A percentile compares a stretch with the other conserved stretches of the same genome.
These are phyloP conservation scores for Fusarium torreyae DNA, from an alignment of 2,329 filamentous ascomycete species.

Conservation along the genomic window DNA sequence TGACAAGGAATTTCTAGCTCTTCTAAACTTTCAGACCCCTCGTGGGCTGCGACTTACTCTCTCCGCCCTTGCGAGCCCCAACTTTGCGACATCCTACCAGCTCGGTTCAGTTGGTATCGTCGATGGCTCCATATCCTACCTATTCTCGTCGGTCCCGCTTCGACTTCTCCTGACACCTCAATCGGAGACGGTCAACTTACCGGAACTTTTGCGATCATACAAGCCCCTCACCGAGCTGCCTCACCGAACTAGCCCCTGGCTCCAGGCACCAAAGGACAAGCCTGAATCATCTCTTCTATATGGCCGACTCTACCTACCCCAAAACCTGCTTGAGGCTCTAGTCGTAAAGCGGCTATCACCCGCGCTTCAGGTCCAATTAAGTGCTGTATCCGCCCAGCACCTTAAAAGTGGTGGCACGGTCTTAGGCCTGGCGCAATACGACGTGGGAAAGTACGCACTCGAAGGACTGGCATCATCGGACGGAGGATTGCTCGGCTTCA, in stretches of 20 bases:
- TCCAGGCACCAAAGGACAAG: conserved; percentile 50
- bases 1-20: conserved; percentile 65
- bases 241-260: conserved; percentile 45
- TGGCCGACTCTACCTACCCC: conserved; percentile 85
- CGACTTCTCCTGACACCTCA: conserved; percentile 73
- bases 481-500: conserved; percentile 87
- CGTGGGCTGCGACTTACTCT: conserved; percentile 87
- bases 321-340: conserved; percentile 87
- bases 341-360: conserved; percentile 85
- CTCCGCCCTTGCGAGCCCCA: conserved; percentile 90
- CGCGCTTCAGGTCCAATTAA: conserved; percentile 83
- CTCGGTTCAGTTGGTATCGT: conserved; percentile 91
- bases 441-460: conserved; percentile 87
- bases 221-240: conserved; percentile 79
- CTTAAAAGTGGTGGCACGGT: conserved; percentile 83
- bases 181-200: conserved; percentile 83
- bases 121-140: conserved; percentile 96
- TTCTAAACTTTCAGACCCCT: conserved; percentile 91
- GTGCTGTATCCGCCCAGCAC: conserved; percentile 80
- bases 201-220: conserved; percentile 85
- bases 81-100: conserved; percentile 95
- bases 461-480: conserved; percentile 95
- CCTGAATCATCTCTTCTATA: conserved; percentile 75
- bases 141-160: conserved; percentile 91
- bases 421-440: conserved; percentile 82